Conservation (phyloP, 257 asterid species). For the Ajuga chamaepitys region DNA sequence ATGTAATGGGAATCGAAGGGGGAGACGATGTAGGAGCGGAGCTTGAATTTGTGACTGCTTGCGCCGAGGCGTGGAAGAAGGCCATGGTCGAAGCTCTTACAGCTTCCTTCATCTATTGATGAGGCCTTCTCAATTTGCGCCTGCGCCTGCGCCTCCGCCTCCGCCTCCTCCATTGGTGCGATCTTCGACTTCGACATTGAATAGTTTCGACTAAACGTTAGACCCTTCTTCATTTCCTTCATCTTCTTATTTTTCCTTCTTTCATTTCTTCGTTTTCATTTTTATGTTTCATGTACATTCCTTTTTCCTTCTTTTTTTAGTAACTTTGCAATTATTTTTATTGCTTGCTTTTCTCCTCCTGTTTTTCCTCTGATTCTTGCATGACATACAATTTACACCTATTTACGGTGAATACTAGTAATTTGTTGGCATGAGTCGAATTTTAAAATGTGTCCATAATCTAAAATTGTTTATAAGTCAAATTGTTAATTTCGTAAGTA, state of each 20-base stretch:
- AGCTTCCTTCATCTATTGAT: conserved; percentile 34
- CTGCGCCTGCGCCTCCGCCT: too few species aligned
- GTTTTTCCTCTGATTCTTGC: too few species aligned
- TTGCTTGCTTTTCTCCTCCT: too few species aligned
- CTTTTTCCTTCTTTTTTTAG: too few species aligned
- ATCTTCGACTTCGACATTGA: too few species aligned
- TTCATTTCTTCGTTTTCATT: not conserved
- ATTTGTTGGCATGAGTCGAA: too few species aligned
- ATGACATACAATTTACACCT: not conserved
- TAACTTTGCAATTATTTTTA: too few species aligned
- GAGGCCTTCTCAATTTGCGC: conserved; percentile 20
- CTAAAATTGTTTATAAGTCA: too few species aligned
- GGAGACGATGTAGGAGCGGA: conserved; percentile 38
- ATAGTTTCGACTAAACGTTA: too few species aligned
- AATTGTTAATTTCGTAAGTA: too few species aligned
- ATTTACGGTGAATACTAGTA: too few species aligned
- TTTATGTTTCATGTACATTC: not conserved
- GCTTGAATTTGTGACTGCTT: conserved; percentile 26
- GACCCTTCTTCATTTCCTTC: not conserved
- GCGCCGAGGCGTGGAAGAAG: conserved; percentile 75
- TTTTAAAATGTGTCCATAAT: too few species aligned
- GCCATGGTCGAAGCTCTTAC: conserved; percentile 30
- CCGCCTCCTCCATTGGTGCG: conserved; percentile 23
- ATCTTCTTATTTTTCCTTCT: not conserved
- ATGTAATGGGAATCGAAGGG: conserved; percentile 58